Evolutionary conservation across 1,139 yeast species (phyloP).

Genomic region (Yamadazyma buinensis): DNA sequence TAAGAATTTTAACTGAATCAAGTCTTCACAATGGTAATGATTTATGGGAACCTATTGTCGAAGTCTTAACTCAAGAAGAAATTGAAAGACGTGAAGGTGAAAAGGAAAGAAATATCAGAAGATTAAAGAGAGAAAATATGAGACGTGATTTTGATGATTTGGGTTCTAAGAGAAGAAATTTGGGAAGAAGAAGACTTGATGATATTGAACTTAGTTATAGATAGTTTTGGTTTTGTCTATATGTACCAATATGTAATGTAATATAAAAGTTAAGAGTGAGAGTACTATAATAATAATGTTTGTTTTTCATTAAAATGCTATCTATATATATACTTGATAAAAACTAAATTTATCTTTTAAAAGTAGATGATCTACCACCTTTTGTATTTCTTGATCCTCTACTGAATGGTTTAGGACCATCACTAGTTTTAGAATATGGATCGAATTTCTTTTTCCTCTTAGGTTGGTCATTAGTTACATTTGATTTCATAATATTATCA

Average conservation of each 20-base stretch:
- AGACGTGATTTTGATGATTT: conserved; percentile 49
- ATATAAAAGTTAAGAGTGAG: no score
- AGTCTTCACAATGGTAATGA: conserved; percentile 50
- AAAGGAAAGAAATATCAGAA: conserved; percentile 84
- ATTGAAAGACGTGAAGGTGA: conserved; percentile 94
- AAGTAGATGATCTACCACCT: conserved; percentile 48
- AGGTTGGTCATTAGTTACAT: conserved; percentile 13
- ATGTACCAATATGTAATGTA: neutral
- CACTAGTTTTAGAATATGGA: conserved; percentile 49
- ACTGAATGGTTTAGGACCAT: conserved; percentile 52
- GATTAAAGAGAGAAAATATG: conserved; percentile 88
- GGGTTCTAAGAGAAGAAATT: conserved; percentile 40
- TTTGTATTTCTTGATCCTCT: conserved; percentile 36
- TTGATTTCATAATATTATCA: conserved; percentile 42
- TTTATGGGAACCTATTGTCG: conserved; percentile 88
- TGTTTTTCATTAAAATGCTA: neutral
- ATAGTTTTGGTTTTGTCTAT: neutral
- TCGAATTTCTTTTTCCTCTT: conserved; percentile 53
- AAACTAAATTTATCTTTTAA: conserved; percentile 20
- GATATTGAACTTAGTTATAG: conserved; percentile 46
- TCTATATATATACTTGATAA: neutral
- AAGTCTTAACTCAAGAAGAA: conserved; percentile 84
- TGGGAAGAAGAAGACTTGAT: conserved; percentile 52
- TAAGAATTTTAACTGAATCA: conserved; percentile 42
- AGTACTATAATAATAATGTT: no score